Base-by-base conservation (phyloP, 1,139 yeast species). In the Geotrichum phurueaensis region DNA sequence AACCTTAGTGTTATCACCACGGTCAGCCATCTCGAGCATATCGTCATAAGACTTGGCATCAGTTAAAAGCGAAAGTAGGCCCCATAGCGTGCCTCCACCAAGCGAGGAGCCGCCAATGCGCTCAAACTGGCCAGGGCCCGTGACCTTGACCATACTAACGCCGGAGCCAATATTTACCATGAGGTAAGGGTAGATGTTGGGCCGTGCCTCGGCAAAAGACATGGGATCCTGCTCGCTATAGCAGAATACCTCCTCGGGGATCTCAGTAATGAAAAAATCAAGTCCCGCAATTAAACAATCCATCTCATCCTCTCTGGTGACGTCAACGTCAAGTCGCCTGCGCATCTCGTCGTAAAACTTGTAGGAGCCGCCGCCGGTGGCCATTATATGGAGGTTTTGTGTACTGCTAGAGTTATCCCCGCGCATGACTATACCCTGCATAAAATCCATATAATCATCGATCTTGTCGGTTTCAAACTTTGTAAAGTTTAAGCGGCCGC, bases 81-180 rank as follows among this genome's bases (percentile, higher is more conserved):
- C 99, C 99, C 99, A 95, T 31, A 94, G 79, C 0, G 99, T 94
- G 2, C 99, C 99, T 1, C 99, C 99, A 27, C 99, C 99, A n/a
- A 94, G 76, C 0, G 98, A 91, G 0, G 97, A 89, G 3, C 99
- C 99, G 3, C 99, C 99, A 43, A 94, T 88, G 71, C 99, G 82
- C 64, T 83, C 86, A 72, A 88, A 94, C 54, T 84, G 83, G 12
- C 82, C 79, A 0, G 96, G 94, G 0, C 96, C 96, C 0, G 86
- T 83, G 22, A 94, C 97, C 75, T 92, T 94, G 65, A 94, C 81
- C 86, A 95, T 92, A 23, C 96, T 87, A 0, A 94, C 99, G 50
- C 99, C 99, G 4, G 96, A 89, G 1, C 99, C 99, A 39, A 95
- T 94, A 71, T 94, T 94, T n/a, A 94, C 98, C 56, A 94, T 77